Evolutionary conservation across 2,329 filamentous ascomycete species (phyloP).

Genomic region (Pseudodiploospora longispora): DNA sequence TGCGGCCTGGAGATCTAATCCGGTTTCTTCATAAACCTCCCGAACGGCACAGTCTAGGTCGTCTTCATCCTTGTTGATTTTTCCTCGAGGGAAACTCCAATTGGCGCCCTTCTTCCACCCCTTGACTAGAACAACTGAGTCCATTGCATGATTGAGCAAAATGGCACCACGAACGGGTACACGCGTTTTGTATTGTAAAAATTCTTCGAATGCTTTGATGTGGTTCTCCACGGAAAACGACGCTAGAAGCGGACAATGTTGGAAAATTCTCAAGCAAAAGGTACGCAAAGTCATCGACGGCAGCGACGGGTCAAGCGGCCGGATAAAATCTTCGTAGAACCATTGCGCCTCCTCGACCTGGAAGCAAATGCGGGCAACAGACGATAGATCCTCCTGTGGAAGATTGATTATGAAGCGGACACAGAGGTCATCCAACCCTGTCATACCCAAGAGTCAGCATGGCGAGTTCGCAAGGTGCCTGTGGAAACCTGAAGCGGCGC

Average conservation of each 20-base stretch:
- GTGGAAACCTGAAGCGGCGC: too few relatives aligned
- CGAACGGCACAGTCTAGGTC: conserved; percentile 89
- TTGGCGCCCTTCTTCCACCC: conserved; percentile 96
- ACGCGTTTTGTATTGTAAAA: conserved; percentile 87
- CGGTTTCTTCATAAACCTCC: conserved; percentile 95
- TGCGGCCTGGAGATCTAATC: conserved; percentile 69
- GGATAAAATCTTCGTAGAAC: conserved; percentile 99
- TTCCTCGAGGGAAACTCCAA: conserved; percentile 95
- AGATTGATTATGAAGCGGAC: conserved; percentile 98
- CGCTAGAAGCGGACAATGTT: conserved; percentile 84
- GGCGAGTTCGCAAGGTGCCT: too few relatives aligned
- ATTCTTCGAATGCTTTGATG: conserved; percentile 79
- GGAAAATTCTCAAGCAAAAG: conserved; percentile 86
- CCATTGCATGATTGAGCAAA: conserved; percentile 88
- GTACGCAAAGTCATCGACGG: conserved; percentile 77
- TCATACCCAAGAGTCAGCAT: conserved; percentile 15
- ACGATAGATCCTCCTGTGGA: conserved; percentile 80
- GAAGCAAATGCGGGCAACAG: conserved; percentile 92
- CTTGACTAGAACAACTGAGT: conserved; percentile 85
- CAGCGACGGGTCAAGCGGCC: conserved; percentile 74
- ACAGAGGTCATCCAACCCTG: conserved; percentile 94
- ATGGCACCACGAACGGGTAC: conserved; percentile 93
- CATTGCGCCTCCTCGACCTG: conserved; percentile 99
- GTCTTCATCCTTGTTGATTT: conserved; percentile 96
- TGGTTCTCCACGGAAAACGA: conserved; percentile 72